These are phyloP conservation scores for Xylaria nigripes DNA, from an alignment of 495 filamentous ascomycete species.

Conservation along the genomic window DNA sequence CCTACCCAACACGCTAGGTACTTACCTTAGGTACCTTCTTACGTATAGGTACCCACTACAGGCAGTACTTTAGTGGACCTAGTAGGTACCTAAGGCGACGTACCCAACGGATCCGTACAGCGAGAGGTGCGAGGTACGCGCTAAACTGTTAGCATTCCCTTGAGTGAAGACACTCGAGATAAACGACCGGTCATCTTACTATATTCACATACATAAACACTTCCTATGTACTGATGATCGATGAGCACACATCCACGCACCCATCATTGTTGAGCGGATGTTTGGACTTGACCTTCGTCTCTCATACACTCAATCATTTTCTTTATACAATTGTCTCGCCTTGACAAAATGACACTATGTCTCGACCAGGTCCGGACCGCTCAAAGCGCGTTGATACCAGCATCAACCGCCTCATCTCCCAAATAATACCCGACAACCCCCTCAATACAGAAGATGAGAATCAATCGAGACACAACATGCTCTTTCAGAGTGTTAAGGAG, in stretches of 20 bases:
- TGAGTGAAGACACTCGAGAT: no score
- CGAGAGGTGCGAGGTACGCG: no score
- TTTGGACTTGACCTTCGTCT: background rate
- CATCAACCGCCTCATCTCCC: constrained; percentile 50
- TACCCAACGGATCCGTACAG: no score
- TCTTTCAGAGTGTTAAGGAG: constrained; percentile 41
- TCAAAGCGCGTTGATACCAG: constrained; percentile 33
- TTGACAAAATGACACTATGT: constrained; percentile 26
- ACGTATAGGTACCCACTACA: no score
- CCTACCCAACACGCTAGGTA: no score
- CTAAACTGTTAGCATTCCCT: no score
- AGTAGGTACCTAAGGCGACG: no score
- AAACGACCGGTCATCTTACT: no score
- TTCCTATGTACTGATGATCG: no score
- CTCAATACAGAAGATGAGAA: constrained; percentile 41
- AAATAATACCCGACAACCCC: constrained; percentile 43
- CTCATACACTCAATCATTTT: background rate
- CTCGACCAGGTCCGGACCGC: constrained; percentile 24
- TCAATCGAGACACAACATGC: constrained; percentile 43
- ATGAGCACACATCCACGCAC: background rate
- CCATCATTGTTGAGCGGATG: background rate
- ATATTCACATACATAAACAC: no score
- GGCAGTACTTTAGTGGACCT: no score
- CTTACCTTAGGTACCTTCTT: no score
- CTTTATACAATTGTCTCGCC: background rate